Evolutionary conservation across 208 protist species (phyloP), one percentile per base, ranked within the genome.

Genomic region (Trypanosoma mega): DNA sequence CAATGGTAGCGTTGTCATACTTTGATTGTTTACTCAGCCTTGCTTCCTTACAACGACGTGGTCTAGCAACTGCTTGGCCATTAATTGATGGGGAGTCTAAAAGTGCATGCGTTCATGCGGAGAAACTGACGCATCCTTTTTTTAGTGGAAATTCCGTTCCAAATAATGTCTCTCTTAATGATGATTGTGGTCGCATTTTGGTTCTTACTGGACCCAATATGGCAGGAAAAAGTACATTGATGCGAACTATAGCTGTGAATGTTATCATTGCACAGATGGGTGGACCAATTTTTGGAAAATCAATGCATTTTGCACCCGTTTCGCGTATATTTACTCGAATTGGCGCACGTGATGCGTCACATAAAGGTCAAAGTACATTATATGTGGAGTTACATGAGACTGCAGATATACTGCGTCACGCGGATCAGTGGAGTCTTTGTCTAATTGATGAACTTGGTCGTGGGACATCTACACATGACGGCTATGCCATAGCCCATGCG

Each of bases 141-240:
- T 48, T 81, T 11, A 72, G 39, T 21, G 48, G 33, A n/a, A 26
- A 74, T n/a, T 65, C 74, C 27, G 80, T 97, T 8, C 88, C 87
- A 21, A 96, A 93, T 60, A 64, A 53, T 34, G 62, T 90, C 16
- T 4, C 18, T 33, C 56, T 91, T 0, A 73, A 89, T 36, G 48
- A 21, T 11, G 50, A n/a, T 2, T 9, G 46, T 21, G 84, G 78
- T 7, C 74, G 78, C 30, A 67, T 94, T 37, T 76, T 98, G 50
- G 72, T 98, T 14, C 70, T 99, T 16, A 99, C 98, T 6, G 98
- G 98, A 8, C 98, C 98, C 3, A 99, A 99, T 69, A 99, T 99
- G 97, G 98, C 98, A 16, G 98, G 98, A 31, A 99, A 99, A 74
- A 98, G 93, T 43, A 99, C 97, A 0, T 68, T 99, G 18, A 97